Base-by-base conservation (phyloP, 1,284 basidiomycete species). In the Cystobasidiaceae sp. region DNA sequence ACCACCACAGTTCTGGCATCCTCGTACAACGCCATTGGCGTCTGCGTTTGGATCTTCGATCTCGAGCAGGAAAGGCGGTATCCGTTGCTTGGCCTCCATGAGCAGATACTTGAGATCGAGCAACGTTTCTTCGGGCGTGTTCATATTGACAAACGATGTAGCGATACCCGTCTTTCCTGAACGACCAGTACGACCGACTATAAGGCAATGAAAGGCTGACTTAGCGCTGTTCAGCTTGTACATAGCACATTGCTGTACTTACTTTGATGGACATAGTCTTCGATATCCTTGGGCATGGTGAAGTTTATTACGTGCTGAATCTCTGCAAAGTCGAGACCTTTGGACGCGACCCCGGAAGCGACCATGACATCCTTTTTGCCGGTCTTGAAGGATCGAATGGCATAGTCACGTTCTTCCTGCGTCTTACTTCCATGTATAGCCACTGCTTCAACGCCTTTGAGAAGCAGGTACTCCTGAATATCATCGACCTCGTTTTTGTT, bases 401-500 rank as follows among this genome's bases (percentile, higher is more conserved):
- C 96, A 74, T 97, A 98, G 77, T 98, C 94, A 23, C 96, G 88
- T 78, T 98, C 96, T 79, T 98, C 96, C 78, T 98, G 96, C 4
- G 89, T 86, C 78, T 98, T 98, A 39, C 89, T 93, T 2, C 96
- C 96, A 77, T 99, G 96, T 63, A 99, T 99, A 0, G 96, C 91
- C 0, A 98, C 96, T 2, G 96, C 96, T 77, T 98, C 94, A 23
- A 99, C 89, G 17, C 94, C 96, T 77, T 99, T 98, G 55, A 97
- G 80, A 6, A 99, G 80, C 1, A 98, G 82, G 75, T 97, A 98
- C 75, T 99, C 96, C 71, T 98, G 94, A 48, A 99, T 97, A 76
- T 98, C 92, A 76, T 98, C 96, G 21, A 98, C 96, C 76, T 98
- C 96, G 74, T 97, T 97, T 82, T 99, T 98, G 80, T 96, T 97